Evolutionary conservation across 2,329 filamentous ascomycete genomes (phyloP).

Genomic region (Colletotrichum coccodes): DNA sequence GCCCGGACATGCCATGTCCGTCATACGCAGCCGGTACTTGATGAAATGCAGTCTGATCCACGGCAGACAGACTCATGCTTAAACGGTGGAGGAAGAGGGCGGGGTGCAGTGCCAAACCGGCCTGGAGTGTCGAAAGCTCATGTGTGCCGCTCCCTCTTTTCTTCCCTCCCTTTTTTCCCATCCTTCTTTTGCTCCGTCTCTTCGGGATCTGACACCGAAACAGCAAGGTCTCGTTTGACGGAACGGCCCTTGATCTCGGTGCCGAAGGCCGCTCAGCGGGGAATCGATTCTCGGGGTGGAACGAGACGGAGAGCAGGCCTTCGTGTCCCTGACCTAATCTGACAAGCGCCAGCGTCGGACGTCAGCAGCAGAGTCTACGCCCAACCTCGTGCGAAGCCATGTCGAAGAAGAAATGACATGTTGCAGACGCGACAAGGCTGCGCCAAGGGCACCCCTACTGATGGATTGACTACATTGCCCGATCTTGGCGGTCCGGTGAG

Average conservation of each 20-base stretch:
- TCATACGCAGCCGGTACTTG: constrained; percentile 17
- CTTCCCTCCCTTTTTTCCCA: neutral
- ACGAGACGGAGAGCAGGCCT: neutral
- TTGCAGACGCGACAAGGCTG: constrained; percentile 10
- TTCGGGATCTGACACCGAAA: constrained; percentile 17
- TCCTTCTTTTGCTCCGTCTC: neutral
- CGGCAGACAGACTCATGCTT: constrained; percentile 21
- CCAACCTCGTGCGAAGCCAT: constrained; percentile 10
- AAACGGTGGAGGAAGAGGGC: constrained; percentile 9
- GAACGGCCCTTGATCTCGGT: constrained; percentile 22
- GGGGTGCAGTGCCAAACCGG: neutral
- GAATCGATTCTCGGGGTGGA: neutral
- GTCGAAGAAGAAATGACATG: constrained; percentile 10
- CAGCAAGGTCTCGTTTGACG: constrained; percentile 11
- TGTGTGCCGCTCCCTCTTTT: neutral
- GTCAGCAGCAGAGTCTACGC: constrained; percentile 13
- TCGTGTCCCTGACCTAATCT: neutral
- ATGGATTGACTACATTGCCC: constrained; percentile 18
- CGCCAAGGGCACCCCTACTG: constrained; percentile 25
- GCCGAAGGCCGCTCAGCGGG: neutral
- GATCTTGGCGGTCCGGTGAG: constrained; percentile 28
- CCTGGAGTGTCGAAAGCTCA: neutral
- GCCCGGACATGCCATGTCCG: neutral
- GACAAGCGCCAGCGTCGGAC: constrained; percentile 22
- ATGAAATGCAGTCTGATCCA: neutral